Base-by-base conservation (phyloP, 1,284 basidiomycete species). In the Sanghuangporus baumii region DNA sequence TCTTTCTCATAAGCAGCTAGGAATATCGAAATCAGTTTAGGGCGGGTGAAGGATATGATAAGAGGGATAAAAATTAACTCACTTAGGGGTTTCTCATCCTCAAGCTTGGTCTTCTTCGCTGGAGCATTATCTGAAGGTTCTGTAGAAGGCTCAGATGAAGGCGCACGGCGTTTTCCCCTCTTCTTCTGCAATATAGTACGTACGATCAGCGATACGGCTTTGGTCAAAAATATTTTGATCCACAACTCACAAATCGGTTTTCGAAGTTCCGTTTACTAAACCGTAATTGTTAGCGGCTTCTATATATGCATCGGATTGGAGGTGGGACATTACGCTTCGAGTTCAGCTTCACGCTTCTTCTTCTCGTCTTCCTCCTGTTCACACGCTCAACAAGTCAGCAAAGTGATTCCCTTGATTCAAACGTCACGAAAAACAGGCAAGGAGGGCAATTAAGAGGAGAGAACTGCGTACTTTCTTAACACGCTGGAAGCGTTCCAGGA, bases 191-290 rank as follows among this genome's bases (percentile, higher is more conserved):
- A 40, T 23, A n/a, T n/a, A n/a, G n/a, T n/a, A 23, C 23, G 23
- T 47, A 43, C 47, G 43, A 12, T n/a, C 43, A 46, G 7, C 16
- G 16, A 7, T 6, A n/a, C 43, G 43, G 20, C 7, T n/a, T 46
- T 12, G 14, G 16, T n/a, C 11, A 16, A 14, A 14, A 1, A 2
- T 2, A 46, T 7, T 7, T 40, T 38, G 16, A 14, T 9, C 26
- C 31, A 50, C 12, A 9, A 81, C 85, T 74, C 69, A 87, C 85
- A 77, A 87, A 88, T 70, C 85, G 79, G 66, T 77, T 76, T 63
- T 82, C 81, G 71, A 87, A 87, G 12, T 78, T 73, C 58, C 76
- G 81, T 71, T 86, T 87, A 73, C 85, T 87, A 68, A 16, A 52
- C 57, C n/a, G 40, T 20, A 58, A 31, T 31, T 59, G 57, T 63